Evolutionary conservation across 2,329 filamentous ascomycete genomes (phyloP).

Genomic region (Didymella arachidicola): DNA sequence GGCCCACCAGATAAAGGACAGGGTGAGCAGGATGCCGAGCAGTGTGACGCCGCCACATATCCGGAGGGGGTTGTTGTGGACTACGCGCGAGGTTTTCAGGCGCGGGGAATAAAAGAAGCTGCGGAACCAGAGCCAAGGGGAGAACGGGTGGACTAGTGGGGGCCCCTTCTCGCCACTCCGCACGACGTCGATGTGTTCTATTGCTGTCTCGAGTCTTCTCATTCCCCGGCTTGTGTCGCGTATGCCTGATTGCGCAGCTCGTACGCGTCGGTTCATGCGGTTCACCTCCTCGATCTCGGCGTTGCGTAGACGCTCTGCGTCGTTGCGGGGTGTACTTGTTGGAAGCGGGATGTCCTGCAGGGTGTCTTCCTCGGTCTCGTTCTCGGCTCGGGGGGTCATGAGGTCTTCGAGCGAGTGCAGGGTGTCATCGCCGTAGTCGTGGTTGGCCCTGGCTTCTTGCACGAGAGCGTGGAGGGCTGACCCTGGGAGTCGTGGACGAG

Average conservation of each 20-base stretch:
- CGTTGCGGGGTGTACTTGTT: slow-evolving; percentile 43
- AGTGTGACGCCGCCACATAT: slow-evolving; percentile 48
- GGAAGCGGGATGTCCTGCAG: slow-evolving; percentile 42
- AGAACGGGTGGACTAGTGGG: slow-evolving; percentile 20
- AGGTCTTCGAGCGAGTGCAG: slow-evolving; percentile 58
- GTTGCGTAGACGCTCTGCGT: slow-evolving; percentile 53
- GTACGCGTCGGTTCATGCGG: slow-evolving; percentile 52
- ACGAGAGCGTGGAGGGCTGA: slow-evolving; percentile 54
- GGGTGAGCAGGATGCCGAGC: slow-evolving; percentile 51
- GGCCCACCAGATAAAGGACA: slow-evolving; percentile 58
- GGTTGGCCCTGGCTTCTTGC: slow-evolving; percentile 46
- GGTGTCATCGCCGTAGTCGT: slow-evolving; percentile 56
- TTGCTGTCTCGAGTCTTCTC: slow-evolving; percentile 51
- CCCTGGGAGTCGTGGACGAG: slow-evolving; percentile 39
- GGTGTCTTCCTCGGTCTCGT: slow-evolving; percentile 45
- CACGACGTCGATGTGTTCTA: slow-evolving; percentile 46
- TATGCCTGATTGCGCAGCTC: slow-evolving; percentile 52
- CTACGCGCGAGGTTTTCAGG: slow-evolving; percentile 28
- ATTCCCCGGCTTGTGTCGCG: slow-evolving; percentile 56
- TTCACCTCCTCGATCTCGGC: slow-evolving; percentile 54
- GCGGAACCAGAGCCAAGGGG: slow-evolving; percentile 36
- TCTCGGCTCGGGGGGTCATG: slow-evolving; percentile 40
- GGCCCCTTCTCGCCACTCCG: slow-evolving; percentile 21
- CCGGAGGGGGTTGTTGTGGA: slow-evolving; percentile 20
- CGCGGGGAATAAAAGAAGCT: slow-evolving; percentile 38